Percentiles rank a stretch among this genome's conserved stretches.
Evolutionary conservation across 2,329 filamentous ascomycete genomes (phyloP).

Genomic region (Knoxdaviesia capensis): DNA sequence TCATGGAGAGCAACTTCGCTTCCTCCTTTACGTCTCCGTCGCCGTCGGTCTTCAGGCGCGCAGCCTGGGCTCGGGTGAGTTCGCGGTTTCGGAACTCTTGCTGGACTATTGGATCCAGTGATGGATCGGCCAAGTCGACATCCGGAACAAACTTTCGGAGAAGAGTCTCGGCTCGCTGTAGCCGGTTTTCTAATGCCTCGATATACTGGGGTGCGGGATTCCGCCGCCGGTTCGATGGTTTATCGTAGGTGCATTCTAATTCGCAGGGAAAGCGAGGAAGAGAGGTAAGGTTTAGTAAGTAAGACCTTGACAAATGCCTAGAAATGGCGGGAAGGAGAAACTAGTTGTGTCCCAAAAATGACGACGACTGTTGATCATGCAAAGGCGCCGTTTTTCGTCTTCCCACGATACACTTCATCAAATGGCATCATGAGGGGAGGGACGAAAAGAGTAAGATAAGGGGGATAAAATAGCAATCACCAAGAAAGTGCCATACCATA

Average conservation of each 20-base stretch:
- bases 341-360: too few species aligned
- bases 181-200: slow-evolving; percentile 63
- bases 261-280: slow-evolving; percentile 4
- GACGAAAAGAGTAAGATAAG: background rate
- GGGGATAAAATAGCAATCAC: background rate
- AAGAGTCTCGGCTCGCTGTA: slow-evolving; percentile 67
- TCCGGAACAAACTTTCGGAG: slow-evolving; percentile 66
- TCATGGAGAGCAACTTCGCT: slow-evolving; percentile 76
- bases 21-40: slow-evolving; percentile 32
- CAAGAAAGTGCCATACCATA: slow-evolving; percentile 49
- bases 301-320: background rate
- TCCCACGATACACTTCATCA: too few species aligned
- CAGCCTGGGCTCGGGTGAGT: slow-evolving; percentile 23
- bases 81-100: slow-evolving; percentile 43
- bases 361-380: too few species aligned
- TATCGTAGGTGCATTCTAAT: slow-evolving; percentile 83
- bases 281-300: background rate
- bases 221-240: slow-evolving; percentile 75
- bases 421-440: background rate
- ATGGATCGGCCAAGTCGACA: slow-evolving; percentile 67
- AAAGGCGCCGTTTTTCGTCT: too few species aligned
- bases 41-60: slow-evolving; percentile 6
- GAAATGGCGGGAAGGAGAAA: too few species aligned
- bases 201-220: slow-evolving; percentile 89
- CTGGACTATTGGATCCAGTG: slow-evolving; percentile 56